Evolutionary conservation across 2,329 filamentous ascomycete species (phyloP).

Genomic region (Endocalyx cinctus): DNA sequence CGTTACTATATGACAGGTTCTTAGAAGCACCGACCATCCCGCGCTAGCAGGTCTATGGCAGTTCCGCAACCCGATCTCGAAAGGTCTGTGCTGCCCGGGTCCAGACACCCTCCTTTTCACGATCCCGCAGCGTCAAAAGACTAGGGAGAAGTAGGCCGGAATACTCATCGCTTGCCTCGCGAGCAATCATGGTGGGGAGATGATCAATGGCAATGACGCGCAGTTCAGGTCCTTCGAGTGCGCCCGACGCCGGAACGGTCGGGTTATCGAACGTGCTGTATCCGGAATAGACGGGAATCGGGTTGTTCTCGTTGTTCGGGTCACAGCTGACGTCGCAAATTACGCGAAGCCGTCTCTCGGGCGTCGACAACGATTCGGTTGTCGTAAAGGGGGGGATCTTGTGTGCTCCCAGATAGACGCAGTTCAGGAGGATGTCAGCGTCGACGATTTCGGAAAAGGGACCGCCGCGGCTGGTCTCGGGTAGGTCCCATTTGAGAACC

Average conservation of each 20-base stretch:
- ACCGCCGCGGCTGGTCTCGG: conserved; percentile 69
- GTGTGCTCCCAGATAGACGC: conserved; percentile 53
- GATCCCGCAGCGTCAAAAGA: conserved; percentile 68
- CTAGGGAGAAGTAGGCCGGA: conserved; percentile 72
- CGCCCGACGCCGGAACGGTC: conserved; percentile 66
- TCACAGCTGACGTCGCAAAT: conserved; percentile 77
- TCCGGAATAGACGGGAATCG: conserved; percentile 76
- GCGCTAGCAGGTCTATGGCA: conserved; percentile 45
- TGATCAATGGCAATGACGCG: conserved; percentile 87
- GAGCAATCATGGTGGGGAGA: conserved; percentile 74
- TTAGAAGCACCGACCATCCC: no score
- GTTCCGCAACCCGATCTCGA: conserved; percentile 69
- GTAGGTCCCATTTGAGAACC: conserved; percentile 58
- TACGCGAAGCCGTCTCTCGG: conserved; percentile 70
- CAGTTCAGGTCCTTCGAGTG: conserved; percentile 48
- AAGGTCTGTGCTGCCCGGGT: conserved; percentile 78
- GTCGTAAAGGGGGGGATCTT: conserved; percentile 81
- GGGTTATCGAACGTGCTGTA: conserved; percentile 85
- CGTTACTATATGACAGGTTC: no score
- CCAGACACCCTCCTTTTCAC: conserved; percentile 74
- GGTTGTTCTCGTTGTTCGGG: conserved; percentile 67
- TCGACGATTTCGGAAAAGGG: conserved; percentile 76
- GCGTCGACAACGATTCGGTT: conserved; percentile 59
- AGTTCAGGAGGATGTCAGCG: conserved; percentile 76
- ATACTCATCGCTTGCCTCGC: conserved; percentile 85